Conservation (phyloP, 169 alveolate genomes). For the Eimeria mitis region DNA sequence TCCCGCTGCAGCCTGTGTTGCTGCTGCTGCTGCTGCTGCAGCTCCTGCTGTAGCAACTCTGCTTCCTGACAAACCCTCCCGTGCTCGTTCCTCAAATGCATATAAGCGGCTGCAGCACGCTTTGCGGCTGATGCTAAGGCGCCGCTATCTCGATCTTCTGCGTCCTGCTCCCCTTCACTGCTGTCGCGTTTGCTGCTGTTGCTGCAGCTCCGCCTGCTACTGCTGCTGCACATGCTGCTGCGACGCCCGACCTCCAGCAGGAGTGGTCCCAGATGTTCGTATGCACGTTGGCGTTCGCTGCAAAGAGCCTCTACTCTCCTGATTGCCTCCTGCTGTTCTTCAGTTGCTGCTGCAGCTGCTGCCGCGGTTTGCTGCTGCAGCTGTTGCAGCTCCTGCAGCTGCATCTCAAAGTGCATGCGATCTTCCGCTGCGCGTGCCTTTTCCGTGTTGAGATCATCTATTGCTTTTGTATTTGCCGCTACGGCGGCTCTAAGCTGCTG, state of each 20-base stretch:
- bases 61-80: conserved; percentile 41
- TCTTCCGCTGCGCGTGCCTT: conserved; percentile 74
- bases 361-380: conserved; percentile 61
- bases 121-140: conserved; percentile 57
- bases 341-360: conserved; percentile 37
- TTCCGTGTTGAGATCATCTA: conserved; percentile 48
- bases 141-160: neutral
- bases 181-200: conserved; percentile 57
- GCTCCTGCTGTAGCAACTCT: conserved; percentile 57
- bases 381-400: conserved; percentile 68
- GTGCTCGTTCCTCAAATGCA: conserved; percentile 23
- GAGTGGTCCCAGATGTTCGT: conserved; percentile 61
- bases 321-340: conserved; percentile 57
- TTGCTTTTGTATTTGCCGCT: conserved; percentile 44
- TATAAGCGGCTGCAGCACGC: conserved; percentile 59
- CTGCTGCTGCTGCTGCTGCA: conserved; percentile 63
- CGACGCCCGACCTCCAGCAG: conserved; percentile 6
- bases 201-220: conserved; percentile 53
- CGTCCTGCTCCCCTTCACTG: conserved; percentile 49
- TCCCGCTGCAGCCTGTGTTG: conserved; percentile 54
- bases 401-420: conserved; percentile 46
- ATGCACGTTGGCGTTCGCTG: conserved; percentile 47
- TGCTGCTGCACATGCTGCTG: conserved; percentile 48
- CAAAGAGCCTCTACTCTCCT: conserved; percentile 66
- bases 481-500: conserved; percentile 63